Conservation (phyloP, 139 green algal species). For the Tetratostichococcus sp. region DNA sequence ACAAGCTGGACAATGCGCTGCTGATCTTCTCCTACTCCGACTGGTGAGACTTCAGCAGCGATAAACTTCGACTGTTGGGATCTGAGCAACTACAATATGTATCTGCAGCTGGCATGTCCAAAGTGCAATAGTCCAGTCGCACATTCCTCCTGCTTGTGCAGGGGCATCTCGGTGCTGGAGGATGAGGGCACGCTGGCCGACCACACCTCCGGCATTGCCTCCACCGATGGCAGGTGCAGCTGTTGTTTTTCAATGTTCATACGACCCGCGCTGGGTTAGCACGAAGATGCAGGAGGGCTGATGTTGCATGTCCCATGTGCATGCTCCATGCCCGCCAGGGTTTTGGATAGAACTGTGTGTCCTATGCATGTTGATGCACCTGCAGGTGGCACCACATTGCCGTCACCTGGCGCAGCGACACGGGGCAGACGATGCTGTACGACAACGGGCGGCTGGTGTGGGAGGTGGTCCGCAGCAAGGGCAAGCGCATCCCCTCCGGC, state of each 20-base stretch:
- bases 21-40: slow-evolving; percentile 85
- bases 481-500: slow-evolving; percentile 64
- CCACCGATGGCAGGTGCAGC: slow-evolving; percentile 53
- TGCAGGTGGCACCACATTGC: slow-evolving; percentile 85
- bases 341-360: neutral
- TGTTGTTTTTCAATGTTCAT: no score
- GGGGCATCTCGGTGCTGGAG: slow-evolving; percentile 80
- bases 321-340: no score
- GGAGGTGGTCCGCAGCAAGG: slow-evolving; percentile 52
- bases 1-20: slow-evolving; percentile 75
- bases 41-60: slow-evolving; percentile 45
- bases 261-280: neutral
- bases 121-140: no score
- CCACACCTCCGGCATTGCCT: slow-evolving; percentile 62
- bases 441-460: slow-evolving; percentile 75
- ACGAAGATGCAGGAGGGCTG: neutral
- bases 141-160: slow-evolving; percentile 12
- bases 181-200: slow-evolving; percentile 72
- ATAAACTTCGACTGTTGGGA: no score
- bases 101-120: no score
- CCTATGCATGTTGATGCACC: neutral
- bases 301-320: no score
- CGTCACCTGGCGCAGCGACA: slow-evolving; percentile 66
- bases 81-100: no score
- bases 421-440: slow-evolving; percentile 64